Base-by-base conservation (phyloP, 805 yeast species). In the Wickerhamiella hasegawae region DNA sequence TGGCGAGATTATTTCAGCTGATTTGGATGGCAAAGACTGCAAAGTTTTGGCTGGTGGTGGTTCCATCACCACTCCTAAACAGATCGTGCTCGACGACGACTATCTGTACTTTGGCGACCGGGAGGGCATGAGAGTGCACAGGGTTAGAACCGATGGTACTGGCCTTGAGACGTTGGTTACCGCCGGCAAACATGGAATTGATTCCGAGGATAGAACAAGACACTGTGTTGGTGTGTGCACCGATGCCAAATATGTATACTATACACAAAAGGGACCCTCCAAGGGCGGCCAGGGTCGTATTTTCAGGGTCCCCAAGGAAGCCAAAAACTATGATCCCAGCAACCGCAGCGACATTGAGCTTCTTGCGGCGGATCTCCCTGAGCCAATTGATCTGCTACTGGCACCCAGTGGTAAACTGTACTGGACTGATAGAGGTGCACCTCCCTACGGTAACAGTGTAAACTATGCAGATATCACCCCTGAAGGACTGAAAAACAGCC, bases 351-450 rank as follows among this genome's bases (percentile, higher is more conserved):
- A 33, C 14, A n/a, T 30, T 2, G 26, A 24, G 21, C 15, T 19
- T 3, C 28, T 35, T 4, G 15, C 22, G 11, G 31, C 11, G 4
- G 17, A n/a, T 4, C 37, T 35, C 3, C 37, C 37, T 12, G 37
- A 35, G 28, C 37, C 37, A 4, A 35, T 35, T 30, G 37, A 35
- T 18, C 5, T 35, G 17, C 18, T 30, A 8, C 18, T 27, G 2
- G 25, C 23, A 6, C 22, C 9, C 3, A 18, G 21, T 5, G 36
- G 32, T 5, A 28, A 14, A 12, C 11, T 35, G 3, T 35, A 30
- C 26, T 35, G 37, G 37, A 35, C 37, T 15, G 37, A 35, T 23
- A 28, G 37, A 4, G 37, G 37, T 14, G 33, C 31, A n/a, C 31
- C 30, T 3, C 37, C 37, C 12, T n/a, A 30, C 4, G 37, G 37